Base-by-base conservation (phyloP, 306 rosid genomes). In the Rubus parviflorus region DNA sequence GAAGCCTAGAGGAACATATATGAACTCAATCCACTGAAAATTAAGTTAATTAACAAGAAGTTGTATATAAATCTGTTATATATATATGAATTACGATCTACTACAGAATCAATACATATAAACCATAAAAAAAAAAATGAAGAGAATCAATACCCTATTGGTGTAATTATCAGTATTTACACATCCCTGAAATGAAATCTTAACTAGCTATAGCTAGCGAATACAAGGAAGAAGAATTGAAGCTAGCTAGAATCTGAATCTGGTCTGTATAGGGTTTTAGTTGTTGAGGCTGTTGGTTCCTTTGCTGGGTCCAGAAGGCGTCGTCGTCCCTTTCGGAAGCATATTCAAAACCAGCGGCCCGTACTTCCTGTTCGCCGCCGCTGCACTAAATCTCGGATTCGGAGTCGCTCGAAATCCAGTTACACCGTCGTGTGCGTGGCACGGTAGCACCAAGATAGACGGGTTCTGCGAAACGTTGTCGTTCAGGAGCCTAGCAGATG, bases 301-400 rank as follows among this genome's bases (percentile, higher is more conserved):
- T 79, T 46, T 66, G 92, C 97, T 88, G 56, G 97, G 97, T 52
- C 80, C 99, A 19, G 97, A 87, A 6, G 89, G 74, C 7, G 91
- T 86, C 8, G 77, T 75, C 1, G 6, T 0, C 7, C 90, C 94
- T n/a, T 85, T 95, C 4, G 99, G 94, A 9, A 95, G 94, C 91
- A 88, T 88, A 73, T 75, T 82, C 22, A 95, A 76, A 30, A 87
- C 16, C 79, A 90, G 30, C 0, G 87, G 23, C 7, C 80, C 77
- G 10, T 81, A 81, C 75, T 86, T 88, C 4, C 66, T 38, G 49
- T 38, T 64, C 70, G 7, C 53, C 38, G 30, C 77, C 8, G 68
- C 70, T 9, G 84, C 54, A 49, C 68, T 74, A 51, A 57, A 35
- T 51, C 86, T 78, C 20, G 68, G 75, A 30, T 72, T 38, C 17